These are phyloP conservation scores for Monosporascus sp. DNA, from an alignment of 2,329 filamentous ascomycete genomes.

Conservation along the genomic window DNA sequence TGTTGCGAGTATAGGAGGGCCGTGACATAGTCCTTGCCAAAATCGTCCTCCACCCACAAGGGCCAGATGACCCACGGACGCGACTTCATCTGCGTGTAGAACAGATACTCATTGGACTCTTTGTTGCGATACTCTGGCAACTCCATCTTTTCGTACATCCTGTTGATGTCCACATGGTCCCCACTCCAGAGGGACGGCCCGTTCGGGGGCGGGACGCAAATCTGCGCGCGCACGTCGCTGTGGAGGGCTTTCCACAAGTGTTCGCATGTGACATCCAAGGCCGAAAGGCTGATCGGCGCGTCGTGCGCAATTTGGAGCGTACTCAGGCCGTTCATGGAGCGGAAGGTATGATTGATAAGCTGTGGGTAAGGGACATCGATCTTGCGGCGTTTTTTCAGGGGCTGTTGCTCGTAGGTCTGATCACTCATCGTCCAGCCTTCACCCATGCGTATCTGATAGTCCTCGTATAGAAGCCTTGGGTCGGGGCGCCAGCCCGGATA, in stretches of 20 bases:
- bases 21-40: slow-evolving; percentile 17
- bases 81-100: slow-evolving; percentile 10
- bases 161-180: neutral
- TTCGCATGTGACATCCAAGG: slow-evolving; percentile 15
- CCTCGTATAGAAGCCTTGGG: neutral
- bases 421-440: slow-evolving; percentile 19
- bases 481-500: neutral
- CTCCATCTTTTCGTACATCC: slow-evolving; percentile 12
- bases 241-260: slow-evolving; percentile 20
- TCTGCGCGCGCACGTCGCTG: neutral
- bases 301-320: slow-evolving; percentile 18
- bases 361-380: slow-evolving; percentile 16
- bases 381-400: slow-evolving; percentile 13
- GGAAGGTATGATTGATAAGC: slow-evolving; percentile 7
- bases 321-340: slow-evolving; percentile 15
- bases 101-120: slow-evolving; percentile 1
- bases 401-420: slow-evolving; percentile 15
- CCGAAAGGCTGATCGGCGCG: slow-evolving; percentile 11
- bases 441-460: slow-evolving; percentile 16
- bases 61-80: slow-evolving; percentile 20
- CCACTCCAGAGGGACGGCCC: slow-evolving; percentile 19
- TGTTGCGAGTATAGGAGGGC: slow-evolving; percentile 9
- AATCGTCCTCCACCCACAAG: slow-evolving; percentile 22
- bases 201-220: slow-evolving; percentile 12
- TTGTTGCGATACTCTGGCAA: neutral